phyloP scores from a whole-genome alignment of 257 asterid species.

The Solanum appendiculatum region DNA sequence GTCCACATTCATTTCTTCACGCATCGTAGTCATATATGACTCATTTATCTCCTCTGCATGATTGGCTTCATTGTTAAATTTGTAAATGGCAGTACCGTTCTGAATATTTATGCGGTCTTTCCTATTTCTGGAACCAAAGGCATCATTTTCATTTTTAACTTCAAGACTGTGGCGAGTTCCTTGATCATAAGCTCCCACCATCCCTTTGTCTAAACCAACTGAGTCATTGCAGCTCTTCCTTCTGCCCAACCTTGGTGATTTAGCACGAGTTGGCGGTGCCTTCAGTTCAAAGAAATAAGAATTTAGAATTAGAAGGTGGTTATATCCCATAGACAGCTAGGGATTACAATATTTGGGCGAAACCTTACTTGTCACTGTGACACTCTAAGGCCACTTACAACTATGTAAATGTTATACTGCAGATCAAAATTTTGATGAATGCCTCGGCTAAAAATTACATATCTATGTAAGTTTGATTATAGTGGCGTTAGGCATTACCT shows the following conservation, averaged over 20 bases:
- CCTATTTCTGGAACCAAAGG: constrained; percentile 14
- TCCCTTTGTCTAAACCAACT: constrained; percentile 20
- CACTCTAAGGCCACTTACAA: background rate
- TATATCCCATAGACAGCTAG: background rate
- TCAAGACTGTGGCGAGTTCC: constrained; percentile 26
- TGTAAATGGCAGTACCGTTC: constrained; percentile 13
- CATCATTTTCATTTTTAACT: constrained; percentile 23
- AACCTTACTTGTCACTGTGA: background rate
- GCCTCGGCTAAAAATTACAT: background rate
- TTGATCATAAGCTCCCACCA: constrained; percentile 3
- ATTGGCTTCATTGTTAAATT: constrained; percentile 16
- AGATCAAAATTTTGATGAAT: background rate
- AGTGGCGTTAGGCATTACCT: constrained; percentile 28
- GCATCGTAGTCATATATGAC: constrained; percentile 20
- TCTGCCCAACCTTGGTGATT: constrained; percentile 72
- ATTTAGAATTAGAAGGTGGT: background rate
- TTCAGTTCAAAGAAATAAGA: constrained; percentile 15
- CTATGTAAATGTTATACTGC: background rate
- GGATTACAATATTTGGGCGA: background rate
- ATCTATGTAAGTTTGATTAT: background rate
- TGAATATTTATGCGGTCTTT: constrained; percentile 14
- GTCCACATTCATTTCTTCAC: constrained; percentile 22
- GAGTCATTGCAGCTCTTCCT: constrained; percentile 43
- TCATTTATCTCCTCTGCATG: constrained; percentile 15
- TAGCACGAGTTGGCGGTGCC: constrained; percentile 77